Base-by-base conservation (phyloP, 768 basidiomycete genomes). In the Neoboletus subvelutipes region DNA sequence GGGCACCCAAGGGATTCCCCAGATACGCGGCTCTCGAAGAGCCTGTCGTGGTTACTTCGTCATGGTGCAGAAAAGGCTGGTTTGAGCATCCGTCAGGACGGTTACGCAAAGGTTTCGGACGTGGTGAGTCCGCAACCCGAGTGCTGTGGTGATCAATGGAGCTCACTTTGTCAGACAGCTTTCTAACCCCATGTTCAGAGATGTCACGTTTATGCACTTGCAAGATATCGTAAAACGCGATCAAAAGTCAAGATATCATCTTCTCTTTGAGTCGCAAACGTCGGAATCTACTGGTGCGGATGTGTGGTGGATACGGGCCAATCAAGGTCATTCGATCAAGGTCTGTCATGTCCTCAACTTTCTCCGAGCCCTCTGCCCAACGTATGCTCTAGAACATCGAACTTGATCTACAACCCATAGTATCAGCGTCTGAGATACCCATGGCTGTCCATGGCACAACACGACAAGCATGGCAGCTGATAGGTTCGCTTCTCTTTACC, bases 281-380 rank as follows among this genome's bases (percentile, higher is more conserved):
- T 48, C 65, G n/a, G 69, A 60, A 53, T 64, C 71, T 33, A 49
- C 67, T 26, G 64, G 63, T 52, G 33, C 64, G 4, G 75, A 78
- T 10, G 68, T 78, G n/a, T 90, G 90, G 90, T 91, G 87, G 87
- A 92, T 95, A 62, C 80, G 88, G 36, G 94, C 94, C 9, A 93
- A 91, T 63, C 94, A 95, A 71, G 94, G 94, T 0, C 94, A 95
- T 73, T 89, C 92, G 0, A 76, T 96, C 45, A 82, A 86, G 79
- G 93, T 87, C 57, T 26, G 77, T 59, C 53, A 24, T 50, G 29
- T 50, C 37, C 5, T 36, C 31, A 13, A 9, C 15, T 22, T 20
- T n/a, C 43, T 18, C 24, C 11, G 17, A 54, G 46, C 9, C 20
- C 10, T n/a, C 13, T 41, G 17, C 49, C 28, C 17, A 33, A 46